Evolutionary conservation across 495 filamentous ascomycete species (phyloP).

Genomic region (Elasticomyces elasticus): DNA sequence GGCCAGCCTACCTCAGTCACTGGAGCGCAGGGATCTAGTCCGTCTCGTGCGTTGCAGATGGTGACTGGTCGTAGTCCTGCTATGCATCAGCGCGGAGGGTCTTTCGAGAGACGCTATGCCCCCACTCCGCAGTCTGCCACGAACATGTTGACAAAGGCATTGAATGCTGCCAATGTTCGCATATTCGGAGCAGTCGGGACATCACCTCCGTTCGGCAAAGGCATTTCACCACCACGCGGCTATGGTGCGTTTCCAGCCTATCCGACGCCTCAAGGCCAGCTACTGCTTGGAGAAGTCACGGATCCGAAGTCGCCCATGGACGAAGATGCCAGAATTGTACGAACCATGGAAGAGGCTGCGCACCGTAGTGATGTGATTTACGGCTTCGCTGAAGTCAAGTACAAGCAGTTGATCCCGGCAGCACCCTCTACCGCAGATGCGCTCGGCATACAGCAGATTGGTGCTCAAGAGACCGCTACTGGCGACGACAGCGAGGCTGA

Average conservation of each 20-base stretch:
- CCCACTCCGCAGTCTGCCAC: constrained; percentile 61
- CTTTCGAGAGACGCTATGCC: constrained; percentile 70
- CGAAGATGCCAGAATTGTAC: constrained; percentile 68
- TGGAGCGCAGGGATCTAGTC: constrained; percentile 46
- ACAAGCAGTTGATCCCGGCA: constrained; percentile 84
- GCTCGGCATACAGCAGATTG: constrained; percentile 51
- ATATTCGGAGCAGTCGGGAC: constrained; percentile 24
- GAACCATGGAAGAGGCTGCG: constrained; percentile 80
- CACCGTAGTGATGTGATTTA: constrained; percentile 90
- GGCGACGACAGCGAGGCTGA: constrained; percentile 30
- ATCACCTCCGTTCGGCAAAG: constrained; percentile 42
- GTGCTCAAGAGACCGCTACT: constrained; percentile 34
- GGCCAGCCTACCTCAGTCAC: constrained; percentile 44
- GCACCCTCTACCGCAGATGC: constrained; percentile 66
- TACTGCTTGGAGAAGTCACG: constrained; percentile 55
- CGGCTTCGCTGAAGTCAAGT: constrained; percentile 96
- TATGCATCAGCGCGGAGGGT: constrained; percentile 55
- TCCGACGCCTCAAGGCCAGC: constrained; percentile 53
- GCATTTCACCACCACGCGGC: constrained; percentile 56
- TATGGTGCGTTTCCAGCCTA: constrained; percentile 81
- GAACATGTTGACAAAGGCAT: constrained; percentile 84
- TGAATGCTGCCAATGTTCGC: constrained; percentile 85
- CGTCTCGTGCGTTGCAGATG: constrained; percentile 57
- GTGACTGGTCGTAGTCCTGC: constrained; percentile 41
- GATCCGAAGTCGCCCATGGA: constrained; percentile 53